These are phyloP conservation scores for Stygiomarasmius scandens DNA, from an alignment of 1,284 basidiomycete species.

Conservation along the genomic window DNA sequence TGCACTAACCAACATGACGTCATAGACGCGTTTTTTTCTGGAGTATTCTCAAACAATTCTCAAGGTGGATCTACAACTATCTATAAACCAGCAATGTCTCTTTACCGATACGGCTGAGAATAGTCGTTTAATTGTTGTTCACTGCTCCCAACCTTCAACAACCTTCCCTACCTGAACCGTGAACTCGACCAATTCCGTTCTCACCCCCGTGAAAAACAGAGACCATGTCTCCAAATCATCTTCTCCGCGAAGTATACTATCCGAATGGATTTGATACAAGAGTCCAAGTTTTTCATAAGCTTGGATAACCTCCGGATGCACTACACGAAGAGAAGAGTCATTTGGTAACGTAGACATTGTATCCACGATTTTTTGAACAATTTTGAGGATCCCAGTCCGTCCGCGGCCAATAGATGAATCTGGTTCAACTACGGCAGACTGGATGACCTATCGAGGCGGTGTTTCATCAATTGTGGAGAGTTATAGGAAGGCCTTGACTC, in stretches of 20 bases:
- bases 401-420: constrained; percentile 11
- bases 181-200: constrained; percentile 12
- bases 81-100: too few species aligned
- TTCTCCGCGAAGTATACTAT: neutral
- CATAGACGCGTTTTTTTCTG: too few species aligned
- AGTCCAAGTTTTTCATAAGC: neutral
- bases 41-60: too few species aligned
- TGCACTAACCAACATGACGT: too few species aligned
- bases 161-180: constrained; percentile 3
- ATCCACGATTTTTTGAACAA: constrained; percentile 6
- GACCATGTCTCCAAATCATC: constrained; percentile 11
- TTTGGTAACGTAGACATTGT: constrained; percentile 5
- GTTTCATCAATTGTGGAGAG: neutral
- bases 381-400: constrained; percentile 1
- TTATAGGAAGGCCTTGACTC: neutral
- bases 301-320: constrained; percentile 4
- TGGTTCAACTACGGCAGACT: constrained; percentile 7
- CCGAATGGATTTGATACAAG: neutral
- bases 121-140: too few species aligned
- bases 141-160: constrained; percentile 8
- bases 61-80: too few species aligned
- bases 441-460: constrained; percentile 1
- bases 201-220: constrained; percentile 10
- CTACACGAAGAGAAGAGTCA: neutral
- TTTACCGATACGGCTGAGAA: too few species aligned